Base-by-base conservation (phyloP, 1,284 basidiomycete genomes). In the Trichosporon sp. region DNA sequence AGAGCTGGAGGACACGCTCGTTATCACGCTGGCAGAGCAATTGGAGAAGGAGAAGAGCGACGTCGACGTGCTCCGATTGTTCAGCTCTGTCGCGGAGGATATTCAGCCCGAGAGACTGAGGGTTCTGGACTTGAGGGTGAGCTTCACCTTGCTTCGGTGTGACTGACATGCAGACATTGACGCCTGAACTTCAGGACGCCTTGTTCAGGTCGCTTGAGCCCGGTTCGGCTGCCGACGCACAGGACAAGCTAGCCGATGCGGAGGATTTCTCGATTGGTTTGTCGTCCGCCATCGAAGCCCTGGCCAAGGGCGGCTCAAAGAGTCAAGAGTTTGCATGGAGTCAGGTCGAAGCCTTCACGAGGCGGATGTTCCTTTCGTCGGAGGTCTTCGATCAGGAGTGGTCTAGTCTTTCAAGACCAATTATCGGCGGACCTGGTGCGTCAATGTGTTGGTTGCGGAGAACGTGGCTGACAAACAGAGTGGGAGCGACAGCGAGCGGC, bases 1-100 rank as follows among this genome's bases (percentile, higher is more conserved):
- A 4, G 70, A 71, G 14, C 65, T 81, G 48, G 79, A 81, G 56
- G 78, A 79, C 61, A 73, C 72, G 19, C 64, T 79, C 1, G 74
- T 79, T 1, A 54, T 79, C 11, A 72, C 67, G 1, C 14, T 76
- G 7, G 70, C 72, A 1, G 74, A 74, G 4, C 32, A 35, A 2
- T 21, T 72, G 2, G 72, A 71, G 38, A 68, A 66, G 38, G 61
- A 26, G n/a, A 64, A 68, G 21, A 43, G 56, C n/a, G 63, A 14
- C 6, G 46, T 61, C n/a, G 69, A 67, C 2, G 67, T 68, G 12
- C 26, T 75, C 6, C 32, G 70, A 4, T n/a, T 70, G 6, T 71
- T 76, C 11, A 77, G 71, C 54, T 48, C 46, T 0, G 75, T 74
- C 0, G 71, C 76, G 10, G 70, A 66, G 6, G 67, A 70, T 43